Percentiles rank a stretch among this genome's conserved stretches.
Evolutionary conservation across 257 asterid genomes (phyloP).

Genomic region (Solanum okadae): DNA sequence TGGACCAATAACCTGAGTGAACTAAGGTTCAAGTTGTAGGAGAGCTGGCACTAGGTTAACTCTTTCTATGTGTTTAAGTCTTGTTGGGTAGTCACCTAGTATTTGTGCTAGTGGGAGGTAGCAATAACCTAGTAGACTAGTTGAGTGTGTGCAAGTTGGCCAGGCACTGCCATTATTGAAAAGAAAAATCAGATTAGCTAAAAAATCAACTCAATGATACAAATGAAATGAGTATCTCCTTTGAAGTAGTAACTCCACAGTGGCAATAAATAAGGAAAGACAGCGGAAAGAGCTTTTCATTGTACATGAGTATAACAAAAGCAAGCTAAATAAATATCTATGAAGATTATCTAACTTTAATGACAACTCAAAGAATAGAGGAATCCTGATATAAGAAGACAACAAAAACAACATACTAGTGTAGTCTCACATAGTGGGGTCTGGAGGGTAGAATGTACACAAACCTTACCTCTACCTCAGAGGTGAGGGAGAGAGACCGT

Average conservation of each 20-base stretch:
- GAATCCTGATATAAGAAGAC: not conserved
- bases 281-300: not conserved
- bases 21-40: not conserved
- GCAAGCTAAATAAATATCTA: not conserved
- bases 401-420: not conserved
- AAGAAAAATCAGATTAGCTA: not conserved
- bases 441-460: not conserved
- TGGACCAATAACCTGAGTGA: not conserved
- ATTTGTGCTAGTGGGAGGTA: not conserved
- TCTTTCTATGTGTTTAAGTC: not conserved
- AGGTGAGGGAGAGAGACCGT: not conserved
- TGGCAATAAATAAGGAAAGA: not conserved
- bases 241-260: not conserved
- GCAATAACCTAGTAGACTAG: not conserved
- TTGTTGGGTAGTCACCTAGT: not conserved
- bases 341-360: not conserved
- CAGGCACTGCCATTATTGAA: not conserved
- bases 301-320: not conserved
- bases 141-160: not conserved
- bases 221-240: not conserved
- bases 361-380: not conserved
- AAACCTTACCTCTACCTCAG: not conserved
- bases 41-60: not conserved
- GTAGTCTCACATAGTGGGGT: not conserved
- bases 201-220: not conserved